A percentile compares a stretch with the other conserved stretches of the same genome.
These are phyloP conservation scores for Colletotrichum sp. DNA, from an alignment of 2,329 filamentous ascomycete species.

Conservation along the genomic window DNA sequence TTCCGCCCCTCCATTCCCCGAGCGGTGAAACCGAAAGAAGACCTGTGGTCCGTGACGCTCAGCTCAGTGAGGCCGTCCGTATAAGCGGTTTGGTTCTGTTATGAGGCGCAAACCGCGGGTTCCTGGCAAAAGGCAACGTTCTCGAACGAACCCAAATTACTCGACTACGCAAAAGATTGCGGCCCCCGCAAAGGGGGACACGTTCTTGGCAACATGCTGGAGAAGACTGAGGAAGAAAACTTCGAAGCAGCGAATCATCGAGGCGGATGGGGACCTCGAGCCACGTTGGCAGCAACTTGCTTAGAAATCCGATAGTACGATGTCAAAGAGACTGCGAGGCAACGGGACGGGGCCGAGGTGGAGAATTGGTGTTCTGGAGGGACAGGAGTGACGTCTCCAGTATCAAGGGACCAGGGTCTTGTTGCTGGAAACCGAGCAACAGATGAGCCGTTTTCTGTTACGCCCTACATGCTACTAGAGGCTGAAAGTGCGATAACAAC, in stretches of 20 bases:
- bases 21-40: slow-evolving; percentile 10
- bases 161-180: not conserved
- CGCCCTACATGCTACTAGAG: not conserved
- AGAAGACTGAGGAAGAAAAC: not conserved
- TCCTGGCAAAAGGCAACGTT: not conserved
- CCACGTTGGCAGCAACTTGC: not conserved
- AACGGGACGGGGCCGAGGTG: slow-evolving; percentile 10
- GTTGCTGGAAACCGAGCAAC: not conserved
- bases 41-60: not conserved
- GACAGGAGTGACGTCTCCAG: not conserved
- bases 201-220: not conserved
- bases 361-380: not conserved
- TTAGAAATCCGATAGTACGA: slow-evolving; percentile 19
- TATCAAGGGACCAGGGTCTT: not conserved
- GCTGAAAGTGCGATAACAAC: not conserved
- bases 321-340: slow-evolving; percentile 3
- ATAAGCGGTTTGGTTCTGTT: not conserved
- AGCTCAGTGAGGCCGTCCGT: not conserved
- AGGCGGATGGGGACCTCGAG: not conserved
- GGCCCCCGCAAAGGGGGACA: not conserved
- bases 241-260: not conserved
- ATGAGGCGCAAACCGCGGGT: not conserved
- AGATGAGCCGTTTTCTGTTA: not conserved
- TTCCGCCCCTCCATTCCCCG: not conserved
- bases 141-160: not conserved